phyloP scores from a whole-genome alignment of 257 asterid genomes.

The Plantago elongata region DNA sequence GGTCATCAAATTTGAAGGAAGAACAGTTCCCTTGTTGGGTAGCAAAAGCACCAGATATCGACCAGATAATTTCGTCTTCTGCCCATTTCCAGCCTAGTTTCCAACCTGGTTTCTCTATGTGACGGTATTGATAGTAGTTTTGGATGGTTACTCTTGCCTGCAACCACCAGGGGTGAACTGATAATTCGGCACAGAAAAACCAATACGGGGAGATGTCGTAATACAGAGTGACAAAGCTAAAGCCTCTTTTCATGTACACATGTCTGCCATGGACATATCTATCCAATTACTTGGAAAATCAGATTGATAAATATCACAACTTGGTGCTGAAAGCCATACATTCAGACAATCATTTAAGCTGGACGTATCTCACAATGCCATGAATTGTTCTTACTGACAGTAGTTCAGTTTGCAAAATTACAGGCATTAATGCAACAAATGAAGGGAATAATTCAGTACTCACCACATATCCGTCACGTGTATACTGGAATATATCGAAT shows the following conservation, averaged over 20 bases:
- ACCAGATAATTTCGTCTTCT: conserved; percentile 45
- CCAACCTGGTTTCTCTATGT: conserved; percentile 67
- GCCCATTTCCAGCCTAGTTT: conserved; percentile 63
- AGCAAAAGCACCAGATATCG: conserved; percentile 57
- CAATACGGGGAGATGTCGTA: too few relatives aligned
- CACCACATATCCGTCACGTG: conserved; percentile 58
- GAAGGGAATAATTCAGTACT: conserved; percentile 10
- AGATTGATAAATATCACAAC: background rate
- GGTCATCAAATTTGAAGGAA: conserved; percentile 27
- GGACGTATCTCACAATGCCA: too few relatives aligned
- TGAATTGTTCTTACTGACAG: too few relatives aligned
- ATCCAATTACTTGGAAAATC: too few relatives aligned
- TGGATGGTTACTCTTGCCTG: conserved; percentile 67
- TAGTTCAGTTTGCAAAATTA: too few relatives aligned
- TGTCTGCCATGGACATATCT: too few relatives aligned
- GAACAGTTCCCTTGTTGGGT: conserved; percentile 59
- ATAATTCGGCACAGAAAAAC: too few relatives aligned
- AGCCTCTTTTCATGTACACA: too few relatives aligned
- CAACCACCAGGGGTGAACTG: background rate
- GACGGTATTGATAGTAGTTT: conserved; percentile 61
- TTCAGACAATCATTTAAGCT: too few relatives aligned
- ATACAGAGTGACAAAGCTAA: too few relatives aligned
- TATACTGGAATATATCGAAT: conserved; percentile 44
- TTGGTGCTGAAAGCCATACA: background rate
- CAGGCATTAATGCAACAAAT: background rate